Conservation (phyloP, 768 basidiomycete species). For the Pleurotus citrinopileatus region DNA sequence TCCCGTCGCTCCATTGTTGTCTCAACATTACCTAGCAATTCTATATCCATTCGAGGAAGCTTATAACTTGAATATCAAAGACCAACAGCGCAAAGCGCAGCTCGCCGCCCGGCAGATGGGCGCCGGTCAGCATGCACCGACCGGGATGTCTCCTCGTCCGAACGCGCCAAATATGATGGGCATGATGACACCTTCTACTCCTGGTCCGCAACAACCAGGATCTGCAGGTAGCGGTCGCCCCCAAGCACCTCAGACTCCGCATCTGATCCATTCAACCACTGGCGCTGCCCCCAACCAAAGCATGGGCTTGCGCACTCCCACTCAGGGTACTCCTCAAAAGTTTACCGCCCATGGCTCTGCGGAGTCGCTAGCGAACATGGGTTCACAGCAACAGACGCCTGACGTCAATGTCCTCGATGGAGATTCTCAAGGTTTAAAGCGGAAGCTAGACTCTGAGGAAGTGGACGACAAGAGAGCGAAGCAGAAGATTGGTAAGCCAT, state of each 20-base stretch:
- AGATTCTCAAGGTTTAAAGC: constrained; percentile 65
- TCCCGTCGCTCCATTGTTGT: constrained; percentile 48
- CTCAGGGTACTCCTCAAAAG: constrained; percentile 19
- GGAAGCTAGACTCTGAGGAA: constrained; percentile 69
- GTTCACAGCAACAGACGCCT: constrained; percentile 14
- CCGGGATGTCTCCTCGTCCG: constrained; percentile 16
- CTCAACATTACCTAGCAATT: constrained; percentile 58
- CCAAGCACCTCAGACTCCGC: constrained; percentile 26
- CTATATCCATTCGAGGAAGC: constrained; percentile 71
- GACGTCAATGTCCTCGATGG: constrained; percentile 49
- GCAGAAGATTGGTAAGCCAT: constrained; percentile 64
- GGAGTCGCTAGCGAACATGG: constrained; percentile 13
- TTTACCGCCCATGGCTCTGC: constrained; percentile 12
- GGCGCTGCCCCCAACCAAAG: background rate
- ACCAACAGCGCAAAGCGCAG: constrained; percentile 56
- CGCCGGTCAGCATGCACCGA: constrained; percentile 27
- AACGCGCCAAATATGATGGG: constrained; percentile 21
- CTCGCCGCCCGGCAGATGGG: constrained; percentile 35
- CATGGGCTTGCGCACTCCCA: constrained; percentile 8
- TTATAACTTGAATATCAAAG: constrained; percentile 60
- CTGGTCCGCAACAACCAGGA: background rate
- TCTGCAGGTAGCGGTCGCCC: constrained; percentile 1
- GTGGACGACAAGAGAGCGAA: constrained; percentile 66
- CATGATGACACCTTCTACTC: constrained; percentile 2
- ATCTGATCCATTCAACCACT: constrained; percentile 4